Evolutionary conservation across 129 eudicot genomes (phyloP).

Genomic region (Centrapalus pauciflorus): DNA sequence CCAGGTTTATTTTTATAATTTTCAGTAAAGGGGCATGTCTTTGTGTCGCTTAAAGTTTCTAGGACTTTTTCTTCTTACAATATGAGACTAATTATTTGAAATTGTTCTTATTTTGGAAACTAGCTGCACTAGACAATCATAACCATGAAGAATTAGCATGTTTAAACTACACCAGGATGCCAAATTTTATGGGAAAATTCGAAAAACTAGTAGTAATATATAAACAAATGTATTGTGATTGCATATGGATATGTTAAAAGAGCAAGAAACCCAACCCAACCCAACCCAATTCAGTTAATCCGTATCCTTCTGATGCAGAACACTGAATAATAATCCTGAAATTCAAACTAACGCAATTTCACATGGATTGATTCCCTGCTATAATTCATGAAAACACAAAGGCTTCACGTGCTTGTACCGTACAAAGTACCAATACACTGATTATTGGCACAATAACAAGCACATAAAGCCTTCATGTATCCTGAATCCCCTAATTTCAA

Average conservation of each 20-base stretch:
- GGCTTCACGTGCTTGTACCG: neutral
- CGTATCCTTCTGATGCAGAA: neutral
- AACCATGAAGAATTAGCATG: neutral
- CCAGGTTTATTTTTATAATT: slow-evolving; percentile 4
- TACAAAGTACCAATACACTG: neutral
- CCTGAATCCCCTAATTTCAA: neutral
- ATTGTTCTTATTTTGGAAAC: neutral
- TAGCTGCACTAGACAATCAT: neutral
- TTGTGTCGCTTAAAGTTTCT: slow-evolving; percentile 4
- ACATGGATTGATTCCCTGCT: neutral
- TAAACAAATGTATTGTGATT: neutral
- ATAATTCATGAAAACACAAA: neutral
- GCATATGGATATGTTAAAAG: neutral
- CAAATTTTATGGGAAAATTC: neutral
- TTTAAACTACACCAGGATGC: slow-evolving; percentile 7
- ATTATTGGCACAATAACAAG: neutral
- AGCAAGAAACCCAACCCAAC: slow-evolving; percentile 2
- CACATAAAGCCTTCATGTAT: slow-evolving; percentile 1
- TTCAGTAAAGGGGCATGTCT: slow-evolving; percentile 1
- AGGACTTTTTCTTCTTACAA: neutral
- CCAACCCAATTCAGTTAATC: neutral
- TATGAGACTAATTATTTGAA: neutral
- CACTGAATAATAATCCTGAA: neutral
- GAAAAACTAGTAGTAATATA: neutral
- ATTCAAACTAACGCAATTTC: slow-evolving; percentile 1